phyloP scores from a whole-genome alignment of 2,329 filamentous ascomycete species.

The Ophiostoma piceae region DNA sequence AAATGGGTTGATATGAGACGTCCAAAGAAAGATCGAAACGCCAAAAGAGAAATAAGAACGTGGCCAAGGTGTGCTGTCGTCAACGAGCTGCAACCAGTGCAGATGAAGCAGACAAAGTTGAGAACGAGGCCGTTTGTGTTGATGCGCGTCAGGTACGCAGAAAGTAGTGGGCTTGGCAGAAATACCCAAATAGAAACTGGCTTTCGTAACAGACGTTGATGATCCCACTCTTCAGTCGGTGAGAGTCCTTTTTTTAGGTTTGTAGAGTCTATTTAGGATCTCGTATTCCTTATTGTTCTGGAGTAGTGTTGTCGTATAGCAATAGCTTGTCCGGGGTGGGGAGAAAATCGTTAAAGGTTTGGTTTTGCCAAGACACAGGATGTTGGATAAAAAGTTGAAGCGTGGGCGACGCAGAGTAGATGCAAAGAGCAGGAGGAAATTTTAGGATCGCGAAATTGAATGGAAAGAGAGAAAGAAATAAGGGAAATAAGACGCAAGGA shows the following conservation, averaged over 20 bases:
- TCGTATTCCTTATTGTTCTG: background rate
- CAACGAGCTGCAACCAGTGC: background rate
- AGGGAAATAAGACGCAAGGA: background rate
- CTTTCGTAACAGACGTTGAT: background rate
- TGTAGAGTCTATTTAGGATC: background rate
- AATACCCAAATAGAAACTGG: background rate
- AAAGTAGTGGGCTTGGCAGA: background rate
- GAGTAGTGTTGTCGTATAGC: conserved; percentile 11
- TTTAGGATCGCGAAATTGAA: background rate
- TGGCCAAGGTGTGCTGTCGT: background rate
- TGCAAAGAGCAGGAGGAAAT: background rate
- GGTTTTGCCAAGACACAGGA: conserved; percentile 11
- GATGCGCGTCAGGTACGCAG: background rate
- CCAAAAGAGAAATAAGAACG: background rate
- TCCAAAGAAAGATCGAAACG: background rate
- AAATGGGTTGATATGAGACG: background rate
- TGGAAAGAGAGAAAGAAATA: background rate
- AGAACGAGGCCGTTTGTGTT: background rate
- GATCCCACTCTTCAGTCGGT: background rate
- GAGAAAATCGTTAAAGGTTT: background rate
- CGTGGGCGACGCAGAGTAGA: background rate
- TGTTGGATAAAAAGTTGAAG: background rate
- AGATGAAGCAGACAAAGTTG: background rate
- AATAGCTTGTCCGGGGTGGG: conserved; percentile 7
- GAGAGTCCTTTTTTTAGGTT: background rate